Conservation (phyloP, 441 rosid species). For the Hura crepitans region DNA sequence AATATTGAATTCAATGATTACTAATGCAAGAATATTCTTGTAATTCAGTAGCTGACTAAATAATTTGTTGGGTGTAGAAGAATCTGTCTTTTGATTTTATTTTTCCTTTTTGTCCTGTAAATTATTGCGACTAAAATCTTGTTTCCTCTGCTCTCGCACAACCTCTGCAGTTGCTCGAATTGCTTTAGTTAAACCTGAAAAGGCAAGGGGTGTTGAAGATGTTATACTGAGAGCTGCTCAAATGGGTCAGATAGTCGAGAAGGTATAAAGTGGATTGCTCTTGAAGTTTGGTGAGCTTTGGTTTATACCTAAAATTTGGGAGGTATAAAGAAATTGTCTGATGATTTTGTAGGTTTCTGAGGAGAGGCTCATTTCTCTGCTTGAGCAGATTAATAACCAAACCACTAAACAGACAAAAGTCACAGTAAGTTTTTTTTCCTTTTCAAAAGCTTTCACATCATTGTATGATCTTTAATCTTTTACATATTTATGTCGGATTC, state of each 20-base stretch:
- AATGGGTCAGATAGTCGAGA: slow-evolving; percentile 86
- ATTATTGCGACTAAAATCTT: not conserved
- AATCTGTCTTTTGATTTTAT: not conserved
- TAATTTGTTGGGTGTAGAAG: not conserved
- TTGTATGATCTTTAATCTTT: not conserved
- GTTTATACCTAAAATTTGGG: not conserved
- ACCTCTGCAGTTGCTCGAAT: slow-evolving; percentile 68
- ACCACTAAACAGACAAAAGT: slow-evolving; percentile 88
- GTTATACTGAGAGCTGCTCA: slow-evolving; percentile 80
- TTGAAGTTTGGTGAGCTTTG: slow-evolving; percentile 11
- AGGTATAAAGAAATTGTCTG: not conserved
- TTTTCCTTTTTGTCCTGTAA: not conserved
- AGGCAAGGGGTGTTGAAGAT: slow-evolving; percentile 92
- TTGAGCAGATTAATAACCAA: slow-evolving; percentile 91
- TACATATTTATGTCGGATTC: not conserved
- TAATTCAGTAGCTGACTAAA: slow-evolving; percentile 5
- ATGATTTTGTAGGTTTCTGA: slow-evolving; percentile 63
- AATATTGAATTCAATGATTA: not conserved
- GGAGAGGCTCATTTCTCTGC: slow-evolving; percentile 75
- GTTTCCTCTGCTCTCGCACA: not conserved
- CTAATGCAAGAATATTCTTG: not conserved
- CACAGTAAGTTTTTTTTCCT: slow-evolving; percentile 46
- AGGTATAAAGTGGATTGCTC: slow-evolving; percentile 42
- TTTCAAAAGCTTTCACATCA: not conserved
- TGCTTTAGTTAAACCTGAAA: slow-evolving; percentile 97